phyloP scores from a whole-genome alignment of 106 monocot genomes.

The Vanilla planifolia region DNA sequence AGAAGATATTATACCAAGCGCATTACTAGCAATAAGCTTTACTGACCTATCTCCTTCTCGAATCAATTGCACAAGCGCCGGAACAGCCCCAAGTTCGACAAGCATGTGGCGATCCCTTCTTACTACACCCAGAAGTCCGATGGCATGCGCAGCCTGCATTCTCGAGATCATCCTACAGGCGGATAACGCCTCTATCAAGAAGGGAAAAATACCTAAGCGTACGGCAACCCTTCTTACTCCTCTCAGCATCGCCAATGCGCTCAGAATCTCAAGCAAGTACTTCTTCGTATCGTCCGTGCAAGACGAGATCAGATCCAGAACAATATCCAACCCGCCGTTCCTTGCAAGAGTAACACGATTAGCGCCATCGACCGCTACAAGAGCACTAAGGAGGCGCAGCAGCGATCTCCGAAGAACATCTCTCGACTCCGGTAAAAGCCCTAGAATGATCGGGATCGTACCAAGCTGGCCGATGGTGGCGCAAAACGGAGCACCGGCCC shows the following conservation, averaged over 20 bases:
- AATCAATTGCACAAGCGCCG: slow-evolving; percentile 25
- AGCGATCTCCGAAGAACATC: slow-evolving; percentile 14
- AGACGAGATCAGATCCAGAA: slow-evolving; percentile 6
- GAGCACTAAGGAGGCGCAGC: slow-evolving; percentile 19
- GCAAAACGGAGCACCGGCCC: slow-evolving; percentile 9
- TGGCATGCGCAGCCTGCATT: slow-evolving; percentile 27
- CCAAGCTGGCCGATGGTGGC: slow-evolving; percentile 15
- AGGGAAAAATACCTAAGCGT: slow-evolving; percentile 7
- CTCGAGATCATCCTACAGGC: slow-evolving; percentile 23
- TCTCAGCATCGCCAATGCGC: slow-evolving; percentile 27
- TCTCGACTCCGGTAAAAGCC: slow-evolving; percentile 19
- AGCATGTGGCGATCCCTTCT: slow-evolving; percentile 24
- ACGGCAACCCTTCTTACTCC: slow-evolving; percentile 24
- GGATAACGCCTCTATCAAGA: slow-evolving; percentile 27
- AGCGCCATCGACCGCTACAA: slow-evolving; percentile 15
- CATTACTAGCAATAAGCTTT: slow-evolving; percentile 34
- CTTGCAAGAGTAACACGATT: slow-evolving; percentile 25
- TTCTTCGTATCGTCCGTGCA: slow-evolving; percentile 17
- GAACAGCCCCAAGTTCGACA: slow-evolving; percentile 21
- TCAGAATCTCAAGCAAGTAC: slow-evolving; percentile 34
- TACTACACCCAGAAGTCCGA: slow-evolving; percentile 23
- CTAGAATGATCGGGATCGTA: slow-evolving; percentile 18
- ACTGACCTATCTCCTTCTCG: slow-evolving; percentile 16
- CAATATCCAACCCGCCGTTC: slow-evolving; percentile 15
- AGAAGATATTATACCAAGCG: slow-evolving; percentile 39